Conservation (phyloP, 768 basidiomycete species). For the Tubosaeta sp. region DNA sequence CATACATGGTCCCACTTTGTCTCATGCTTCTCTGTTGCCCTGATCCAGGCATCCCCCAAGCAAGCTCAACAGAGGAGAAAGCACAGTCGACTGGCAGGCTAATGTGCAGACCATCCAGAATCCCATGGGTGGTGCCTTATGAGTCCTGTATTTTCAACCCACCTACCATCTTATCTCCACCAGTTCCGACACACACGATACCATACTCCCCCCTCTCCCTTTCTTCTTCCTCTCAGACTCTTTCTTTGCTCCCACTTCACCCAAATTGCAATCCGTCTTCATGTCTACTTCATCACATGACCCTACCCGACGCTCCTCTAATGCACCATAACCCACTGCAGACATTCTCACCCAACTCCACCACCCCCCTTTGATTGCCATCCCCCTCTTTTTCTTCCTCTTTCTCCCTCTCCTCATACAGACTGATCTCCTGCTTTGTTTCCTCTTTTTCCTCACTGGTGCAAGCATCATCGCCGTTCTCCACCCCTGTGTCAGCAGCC, state of each 20-base stretch:
- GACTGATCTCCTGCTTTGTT: constrained; percentile 38
- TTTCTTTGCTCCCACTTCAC: constrained; percentile 47
- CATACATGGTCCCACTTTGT: constrained; percentile 57
- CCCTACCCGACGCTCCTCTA: not conserved
- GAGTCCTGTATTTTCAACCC: constrained; percentile 22
- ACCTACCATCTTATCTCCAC: not conserved
- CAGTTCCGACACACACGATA: constrained; percentile 62
- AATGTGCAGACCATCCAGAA: constrained; percentile 91
- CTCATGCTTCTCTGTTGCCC: constrained; percentile 69
- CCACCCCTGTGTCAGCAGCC: constrained; percentile 7
- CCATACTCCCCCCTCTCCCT: constrained; percentile 43
- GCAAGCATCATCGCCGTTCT: constrained; percentile 10
- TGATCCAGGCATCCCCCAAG: constrained; percentile 28
- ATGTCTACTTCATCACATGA: constrained; percentile 3
- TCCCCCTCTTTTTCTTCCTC: constrained; percentile 40
- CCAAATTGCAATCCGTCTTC: constrained; percentile 38
- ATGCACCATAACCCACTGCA: not conserved
- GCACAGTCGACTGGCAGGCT: constrained; percentile 75
- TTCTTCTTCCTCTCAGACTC: constrained; percentile 41
- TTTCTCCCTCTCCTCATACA: constrained; percentile 42
- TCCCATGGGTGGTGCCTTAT: constrained; percentile 86
- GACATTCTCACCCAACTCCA: constrained; percentile 7
- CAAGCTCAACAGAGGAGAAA: constrained; percentile 48
- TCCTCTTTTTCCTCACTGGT: constrained; percentile 36
- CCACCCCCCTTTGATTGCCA: constrained; percentile 32